Base-by-base conservation (phyloP, 805 yeast species). In the Schwanniomyces sp. region DNA sequence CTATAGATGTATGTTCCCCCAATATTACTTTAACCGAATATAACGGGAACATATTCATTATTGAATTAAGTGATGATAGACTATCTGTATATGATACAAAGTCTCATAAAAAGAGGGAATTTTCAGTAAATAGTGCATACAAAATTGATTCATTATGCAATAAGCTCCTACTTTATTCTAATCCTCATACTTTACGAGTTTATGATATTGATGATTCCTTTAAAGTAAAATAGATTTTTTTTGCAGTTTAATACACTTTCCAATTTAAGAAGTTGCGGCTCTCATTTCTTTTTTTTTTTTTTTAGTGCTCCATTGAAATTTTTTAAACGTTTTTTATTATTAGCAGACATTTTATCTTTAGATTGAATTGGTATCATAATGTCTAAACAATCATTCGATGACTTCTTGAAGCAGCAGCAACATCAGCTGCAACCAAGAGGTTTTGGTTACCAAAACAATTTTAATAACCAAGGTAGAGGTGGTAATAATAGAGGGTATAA, bases 371-470 rank as follows among this genome's bases (percentile, higher is more conserved):
- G 32, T 16, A 39, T 40, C 32, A 42, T 29, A 34, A 64, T 64
- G 69, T 58, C 67, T 42, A 58, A 60, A 50, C 59, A 69, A 55
- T 75, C 82, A 11, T 78, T 77, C 55, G 84, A 80, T 48, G 84
- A 79, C 48, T 80, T 70, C 59, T 59, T 78, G 53, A 78, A 74
- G 63, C 67, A 68, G 58, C 81, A 78, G 61, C 69, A 76, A 56
- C 67, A 44, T 49, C 55, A 51, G 43, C 70, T 61, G 52, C 63
- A 59, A 55, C 67, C 64, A 28, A 65, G 65, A 49, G 74, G 72
- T 21, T 59, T 48, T 40, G 66, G 64, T 5, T 58, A 58, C 37
- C 56, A 56, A 40, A 52, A 41, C 37, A 34, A 24, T 9, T 3
- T 10, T 28, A 36, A 36, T 21, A 46, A 46, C 28, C 36, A 40